Evolutionary conservation across 2,329 filamentous ascomycete species (phyloP), one percentile per base, ranked within the genome.

Genomic region (Monosporascus sp.): DNA sequence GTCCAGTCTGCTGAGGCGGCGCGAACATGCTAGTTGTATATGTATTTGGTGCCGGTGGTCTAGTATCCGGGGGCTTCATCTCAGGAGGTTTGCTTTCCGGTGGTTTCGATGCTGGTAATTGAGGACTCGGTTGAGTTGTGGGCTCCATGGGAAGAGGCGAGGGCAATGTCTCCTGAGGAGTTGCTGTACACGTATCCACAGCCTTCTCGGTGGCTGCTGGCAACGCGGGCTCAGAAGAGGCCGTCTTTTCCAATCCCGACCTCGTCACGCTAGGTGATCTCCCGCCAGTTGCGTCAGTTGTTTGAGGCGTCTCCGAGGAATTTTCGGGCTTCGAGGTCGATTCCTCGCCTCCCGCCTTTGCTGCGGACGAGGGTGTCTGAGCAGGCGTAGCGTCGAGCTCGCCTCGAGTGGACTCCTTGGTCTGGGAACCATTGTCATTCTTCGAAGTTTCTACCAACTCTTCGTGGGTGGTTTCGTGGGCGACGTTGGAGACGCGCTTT

Each of bases 401-500:
- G 46, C 35, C 27, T 31, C 52, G 50, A 5, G 50, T 24, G 24
- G 52, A 24, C 19, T 61, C 58, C 50, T 52, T 45, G 20, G 37
- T 14, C 35, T 56, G 55, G 7, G 51, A 31, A 45, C 54, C 60
- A 55, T 68, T 68, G 19, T 58, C 61, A 47, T 66, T 63, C 55
- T 48, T 54, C 8, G 53, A 37, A 24, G 48, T 50, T 19, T 67
- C 62, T 9, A 9, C 16, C 35, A 38, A 19, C 19, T 49, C 52
- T 37, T 65, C 65, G 17, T 55, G 49, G 0, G 62, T 64, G 46
- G 55, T 53, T 37, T 65, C 65, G 17, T 55, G 49, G 0, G 62
- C 65, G 45, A 55, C 54, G 24, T 51, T 38, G 48, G 73, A 72
- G 48, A 74, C 73, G 53, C 76, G 71, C 66, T 84, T 86, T 68